A percentile compares a stretch with the other conserved stretches of the same genome.
Conservation (phyloP, 805 yeast genomes). For the Cephaloascus fragrans region DNA sequence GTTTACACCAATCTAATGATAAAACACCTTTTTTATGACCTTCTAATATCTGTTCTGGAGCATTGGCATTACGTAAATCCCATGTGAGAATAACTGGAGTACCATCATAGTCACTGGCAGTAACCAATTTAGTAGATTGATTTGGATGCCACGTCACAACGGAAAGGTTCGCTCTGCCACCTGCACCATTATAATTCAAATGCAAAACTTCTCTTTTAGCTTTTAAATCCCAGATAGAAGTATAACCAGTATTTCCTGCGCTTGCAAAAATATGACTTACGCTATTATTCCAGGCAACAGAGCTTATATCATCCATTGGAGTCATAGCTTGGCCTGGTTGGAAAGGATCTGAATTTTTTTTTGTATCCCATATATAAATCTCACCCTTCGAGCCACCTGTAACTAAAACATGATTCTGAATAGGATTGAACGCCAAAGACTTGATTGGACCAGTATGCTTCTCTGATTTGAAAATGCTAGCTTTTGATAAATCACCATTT, state of each 20-base stretch:
- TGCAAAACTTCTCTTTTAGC: slow-evolving; percentile 84
- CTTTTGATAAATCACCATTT: slow-evolving; percentile 25
- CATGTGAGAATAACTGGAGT: slow-evolving; percentile 78
- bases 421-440: slow-evolving; percentile 68
- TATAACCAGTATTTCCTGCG: slow-evolving; percentile 76
- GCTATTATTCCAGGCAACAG: slow-evolving; percentile 82
- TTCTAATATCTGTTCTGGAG: slow-evolving; percentile 66
- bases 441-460: slow-evolving; percentile 66
- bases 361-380: slow-evolving; percentile 83
- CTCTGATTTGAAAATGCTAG: slow-evolving; percentile 39
- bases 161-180: slow-evolving; percentile 59
- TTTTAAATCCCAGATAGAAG: slow-evolving; percentile 91
- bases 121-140: slow-evolving; percentile 74
- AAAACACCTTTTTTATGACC: slow-evolving; percentile 88
- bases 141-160: slow-evolving; percentile 93
- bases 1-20: slow-evolving; percentile 87
- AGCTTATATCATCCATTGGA: slow-evolving; percentile 70
- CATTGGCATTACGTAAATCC: slow-evolving; percentile 90
- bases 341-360: slow-evolving; percentile 41
- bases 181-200: slow-evolving; percentile 55
- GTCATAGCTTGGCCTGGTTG: slow-evolving; percentile 74
- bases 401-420: slow-evolving; percentile 62
- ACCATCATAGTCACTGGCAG: slow-evolving; percentile 77
- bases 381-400: slow-evolving; percentile 89
- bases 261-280: slow-evolving; percentile 83